Evolutionary conservation across 2,329 filamentous ascomycete species (phyloP).

Genomic region (Paecilomyces sp.): DNA sequence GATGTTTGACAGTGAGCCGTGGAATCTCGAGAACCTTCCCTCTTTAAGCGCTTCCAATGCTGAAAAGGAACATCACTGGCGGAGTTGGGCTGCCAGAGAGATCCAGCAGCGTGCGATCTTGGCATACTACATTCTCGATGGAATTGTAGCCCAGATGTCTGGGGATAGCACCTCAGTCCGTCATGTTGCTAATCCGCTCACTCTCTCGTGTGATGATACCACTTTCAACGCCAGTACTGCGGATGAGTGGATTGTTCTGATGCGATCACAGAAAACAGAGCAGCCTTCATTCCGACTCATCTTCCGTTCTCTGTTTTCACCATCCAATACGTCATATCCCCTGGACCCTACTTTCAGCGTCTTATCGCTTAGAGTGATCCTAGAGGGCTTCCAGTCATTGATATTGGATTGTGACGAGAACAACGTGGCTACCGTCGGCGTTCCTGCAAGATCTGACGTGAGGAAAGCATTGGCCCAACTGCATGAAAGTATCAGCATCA

Average conservation of each 20-base stretch:
- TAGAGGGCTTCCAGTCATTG: slow-evolving; percentile 39
- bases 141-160: slow-evolving; percentile 38
- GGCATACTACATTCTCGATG: slow-evolving; percentile 40
- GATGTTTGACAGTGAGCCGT: slow-evolving; percentile 33
- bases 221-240: slow-evolving; percentile 34
- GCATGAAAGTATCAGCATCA: slow-evolving; percentile 31
- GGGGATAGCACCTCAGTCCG: slow-evolving; percentile 36
- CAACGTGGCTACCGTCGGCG: slow-evolving; percentile 31
- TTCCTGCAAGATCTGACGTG: slow-evolving; percentile 33
- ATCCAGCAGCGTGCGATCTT: slow-evolving; percentile 39
- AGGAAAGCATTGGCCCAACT: slow-evolving; percentile 32
- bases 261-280: slow-evolving; percentile 22
- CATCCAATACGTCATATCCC: slow-evolving; percentile 18
- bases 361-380: slow-evolving; percentile 35
- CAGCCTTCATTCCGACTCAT: slow-evolving; percentile 34
- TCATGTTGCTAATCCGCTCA: slow-evolving; percentile 35
- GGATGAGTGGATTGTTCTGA: slow-evolving; percentile 34
- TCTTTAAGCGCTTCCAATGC: slow-evolving; percentile 19
- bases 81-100: slow-evolving; percentile 36
- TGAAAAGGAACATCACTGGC: slow-evolving; percentile 36
- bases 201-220: slow-evolving; percentile 33
- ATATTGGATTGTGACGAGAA: slow-evolving; percentile 33
- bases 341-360: slow-evolving; percentile 30
- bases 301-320: slow-evolving; percentile 34
- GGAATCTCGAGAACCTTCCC: slow-evolving; percentile 26